Base-by-base conservation (phyloP, 2,329 filamentous ascomycete genomes). In the Colletotrichum tabaci region DNA sequence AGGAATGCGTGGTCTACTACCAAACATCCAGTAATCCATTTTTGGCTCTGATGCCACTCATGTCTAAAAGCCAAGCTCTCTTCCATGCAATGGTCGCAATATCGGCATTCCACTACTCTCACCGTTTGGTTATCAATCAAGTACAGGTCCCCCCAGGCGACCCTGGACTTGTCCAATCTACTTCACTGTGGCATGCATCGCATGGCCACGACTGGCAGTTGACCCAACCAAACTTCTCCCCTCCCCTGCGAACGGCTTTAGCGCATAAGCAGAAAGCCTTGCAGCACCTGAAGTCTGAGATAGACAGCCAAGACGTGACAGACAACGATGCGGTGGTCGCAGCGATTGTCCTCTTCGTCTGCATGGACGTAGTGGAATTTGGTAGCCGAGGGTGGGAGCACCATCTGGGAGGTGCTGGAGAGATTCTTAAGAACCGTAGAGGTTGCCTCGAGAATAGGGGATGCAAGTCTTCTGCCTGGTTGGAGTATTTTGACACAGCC, bases 321-420 rank as follows among this genome's bases (percentile, higher is more conserved):
- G 61, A 67, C 18, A 61, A 66, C 40, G 63, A 71, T 42, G 67
- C 67, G 15, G 53, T 58, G n/a, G 63, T 67, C 5, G 67, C 67
- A 23, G 63, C 67, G 8, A 55, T 71, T 7, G 61, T 71, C 16
- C 67, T 71, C 21, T 71, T 71, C 50, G 30, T 71, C 18, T 71
- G 67, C 18, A 71, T 71, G 63, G 67, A 71, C 8, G 67, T 71
- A 5, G 67, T 71, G 3, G 67, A 71, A 23, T 71, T 61, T 10
- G 67, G 67, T 8, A 71, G 67, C 13, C 67, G 65, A n/a, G 67
- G 67, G 6, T 71, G 67, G 67, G 57, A 71, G 16, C 49, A 71
- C 23, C 67, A 71, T 35, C 18, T 71, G 18, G 47, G 49, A 47
- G 67, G 67, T 16, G 67, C 67, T 26, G 63, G 55, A 12, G 40